Evolutionary conservation across 768 basidiomycete species (phyloP).

Genomic region (Hirschioporus abietinus): DNA sequence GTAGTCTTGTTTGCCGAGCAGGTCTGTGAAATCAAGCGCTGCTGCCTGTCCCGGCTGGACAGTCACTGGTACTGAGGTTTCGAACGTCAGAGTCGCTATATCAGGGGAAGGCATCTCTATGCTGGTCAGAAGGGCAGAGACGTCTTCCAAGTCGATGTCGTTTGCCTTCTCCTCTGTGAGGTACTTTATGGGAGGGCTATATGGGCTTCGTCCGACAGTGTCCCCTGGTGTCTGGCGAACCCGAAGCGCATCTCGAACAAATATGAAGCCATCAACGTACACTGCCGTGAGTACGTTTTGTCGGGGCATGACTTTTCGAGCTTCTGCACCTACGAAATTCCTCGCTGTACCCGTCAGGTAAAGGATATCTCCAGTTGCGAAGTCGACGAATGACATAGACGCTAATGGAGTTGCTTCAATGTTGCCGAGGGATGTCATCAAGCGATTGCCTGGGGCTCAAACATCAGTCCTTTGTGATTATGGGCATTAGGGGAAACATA

Average conservation of each 20-base stretch:
- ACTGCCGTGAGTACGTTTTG: slow-evolving; percentile 46
- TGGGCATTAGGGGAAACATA: slow-evolving; percentile 10
- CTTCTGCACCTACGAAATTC: slow-evolving; percentile 42
- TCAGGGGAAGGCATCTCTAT: slow-evolving; percentile 40
- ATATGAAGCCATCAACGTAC: slow-evolving; percentile 44
- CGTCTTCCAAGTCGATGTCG: slow-evolving; percentile 6
- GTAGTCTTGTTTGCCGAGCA: slow-evolving; percentile 43
- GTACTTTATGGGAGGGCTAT: slow-evolving; percentile 52
- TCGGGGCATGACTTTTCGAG: slow-evolving; percentile 50
- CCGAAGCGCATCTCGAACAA: slow-evolving; percentile 51
- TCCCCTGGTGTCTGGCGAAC: slow-evolving; percentile 37
- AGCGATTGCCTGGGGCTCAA: slow-evolving; percentile 44
- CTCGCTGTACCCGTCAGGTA: slow-evolving; percentile 57
- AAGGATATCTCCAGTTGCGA: slow-evolving; percentile 47
- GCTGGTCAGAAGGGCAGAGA: slow-evolving; percentile 4
- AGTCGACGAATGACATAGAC: slow-evolving; percentile 51
- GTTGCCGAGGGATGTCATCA: slow-evolving; percentile 62
- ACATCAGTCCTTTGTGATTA: background rate
- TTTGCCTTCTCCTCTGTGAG: slow-evolving; percentile 42
- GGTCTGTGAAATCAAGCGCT: slow-evolving; percentile 46
- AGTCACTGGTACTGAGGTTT: slow-evolving; percentile 22
- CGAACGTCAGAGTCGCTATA: slow-evolving; percentile 54
- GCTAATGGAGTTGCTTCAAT: slow-evolving; percentile 53
- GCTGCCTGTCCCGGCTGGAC: slow-evolving; percentile 43
- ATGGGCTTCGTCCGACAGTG: slow-evolving; percentile 35